Base-by-base conservation (phyloP, 345 rosid species). In the Gynandropsis gynandra region DNA sequence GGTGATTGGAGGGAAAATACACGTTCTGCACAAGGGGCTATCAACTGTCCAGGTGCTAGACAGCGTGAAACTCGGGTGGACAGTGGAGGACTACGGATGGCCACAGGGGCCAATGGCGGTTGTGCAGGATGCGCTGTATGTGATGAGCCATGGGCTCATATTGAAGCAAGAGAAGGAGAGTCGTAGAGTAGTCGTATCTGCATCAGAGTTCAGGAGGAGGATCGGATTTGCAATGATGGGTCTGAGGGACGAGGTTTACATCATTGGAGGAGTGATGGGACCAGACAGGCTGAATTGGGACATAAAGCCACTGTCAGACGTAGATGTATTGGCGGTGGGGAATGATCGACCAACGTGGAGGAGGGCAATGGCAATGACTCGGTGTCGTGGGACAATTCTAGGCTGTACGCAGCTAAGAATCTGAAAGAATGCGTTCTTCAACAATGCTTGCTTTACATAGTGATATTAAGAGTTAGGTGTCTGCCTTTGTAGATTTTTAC, bases 51-150 rank as follows among this genome's bases (percentile, higher is more conserved):
- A 87, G 70, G 84, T 87, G 29, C 69, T 80, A 72, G 96, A 90
- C 49, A 73, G 67, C 24, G 47, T 61, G 32, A 70, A 70, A n/a
- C 50, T 64, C 16, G 81, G 81, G 19, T 90, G 98, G 98, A 56
- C 77, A 2, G 95, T 87, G 1, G 73, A 71, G 54, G 98, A 90
- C 63, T 76, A 65, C 19, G 83, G 80, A 15, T 77, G 96, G 92
- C 85, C 74, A 1, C 96, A 87, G 62, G 98, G 96, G 60, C 87
- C 95, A 20, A 80, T 87, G 92, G 82, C 89, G 4, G 82, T 90
- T 54, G 79, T 82, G 35, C 73, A 77, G 32, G 89, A 74, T 16
- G 79, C 75, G 46, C 48, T 82, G 12, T 82, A 80, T 10, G 82
- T 80, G 42, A 77, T 90, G 87, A 73, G 87, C 69, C 75, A 87